A percentile compares a stretch with the other conserved stretches of the same genome.
phyloP scores from a whole-genome alignment of 148 eudicot species.

The Rhododendron ovatum region DNA sequence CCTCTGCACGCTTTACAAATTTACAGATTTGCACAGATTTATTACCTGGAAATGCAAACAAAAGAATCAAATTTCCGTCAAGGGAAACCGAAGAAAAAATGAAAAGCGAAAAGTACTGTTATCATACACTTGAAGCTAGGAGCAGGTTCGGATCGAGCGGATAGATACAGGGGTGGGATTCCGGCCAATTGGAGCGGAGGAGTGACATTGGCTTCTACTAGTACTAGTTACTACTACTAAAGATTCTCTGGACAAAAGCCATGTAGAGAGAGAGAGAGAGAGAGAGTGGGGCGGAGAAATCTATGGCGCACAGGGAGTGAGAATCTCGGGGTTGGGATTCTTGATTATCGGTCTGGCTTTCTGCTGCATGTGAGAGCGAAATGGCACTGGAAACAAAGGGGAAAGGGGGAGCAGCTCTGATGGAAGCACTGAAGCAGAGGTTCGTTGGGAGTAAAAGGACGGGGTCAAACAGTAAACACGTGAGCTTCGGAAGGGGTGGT shows the following conservation, averaged over 20 bases:
- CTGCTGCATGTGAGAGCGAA: not conserved
- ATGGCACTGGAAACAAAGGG: not conserved
- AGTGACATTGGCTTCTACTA: not conserved
- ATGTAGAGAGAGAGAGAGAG: not conserved
- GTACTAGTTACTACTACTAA: no score
- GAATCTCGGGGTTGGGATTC: not conserved
- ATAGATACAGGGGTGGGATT: not conserved
- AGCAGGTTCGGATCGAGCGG: not conserved
- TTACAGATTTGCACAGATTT: not conserved
- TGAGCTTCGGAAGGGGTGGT: not conserved
- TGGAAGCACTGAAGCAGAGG: not conserved
- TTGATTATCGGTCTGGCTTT: not conserved
- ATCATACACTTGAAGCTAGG: not conserved
- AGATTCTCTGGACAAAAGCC: not conserved
- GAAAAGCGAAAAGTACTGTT: not conserved
- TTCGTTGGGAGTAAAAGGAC: not conserved
- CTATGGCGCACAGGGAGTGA: not conserved
- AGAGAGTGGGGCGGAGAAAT: slow-evolving; percentile 6
- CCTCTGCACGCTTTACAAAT: not conserved
- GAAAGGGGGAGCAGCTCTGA: not conserved
- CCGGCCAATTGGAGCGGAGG: not conserved
- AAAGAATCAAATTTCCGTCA: not conserved
- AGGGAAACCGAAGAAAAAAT: not conserved
- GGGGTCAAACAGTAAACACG: not conserved
- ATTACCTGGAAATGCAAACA: not conserved